Percentiles rank a stretch among this genome's conserved stretches.
Conservation (phyloP, 1,284 basidiomycete species). For the Cutaneotrichosporon dermatis region DNA sequence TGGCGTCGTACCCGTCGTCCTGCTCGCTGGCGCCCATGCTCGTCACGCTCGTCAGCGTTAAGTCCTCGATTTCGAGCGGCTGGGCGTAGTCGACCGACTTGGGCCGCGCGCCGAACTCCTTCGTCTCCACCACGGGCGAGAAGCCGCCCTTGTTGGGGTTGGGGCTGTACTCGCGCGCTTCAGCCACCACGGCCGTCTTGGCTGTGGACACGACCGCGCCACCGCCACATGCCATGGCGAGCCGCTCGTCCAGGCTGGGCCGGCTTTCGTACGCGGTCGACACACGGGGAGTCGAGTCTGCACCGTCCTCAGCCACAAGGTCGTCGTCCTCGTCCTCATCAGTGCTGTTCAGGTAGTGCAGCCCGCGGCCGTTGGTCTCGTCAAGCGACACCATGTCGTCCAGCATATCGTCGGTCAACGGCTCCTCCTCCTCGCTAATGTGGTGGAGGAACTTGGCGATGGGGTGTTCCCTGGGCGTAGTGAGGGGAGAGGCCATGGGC, state of each 20-base stretch:
- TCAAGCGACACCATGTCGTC: slow-evolving; percentile 18
- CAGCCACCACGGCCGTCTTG: background rate
- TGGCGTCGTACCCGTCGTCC: slow-evolving; percentile 9
- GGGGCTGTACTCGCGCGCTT: background rate
- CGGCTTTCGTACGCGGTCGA: background rate
- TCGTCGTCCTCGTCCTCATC: slow-evolving; percentile 14
- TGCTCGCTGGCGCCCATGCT: background rate
- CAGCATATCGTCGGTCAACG: slow-evolving; percentile 17
- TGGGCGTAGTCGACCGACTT: slow-evolving; percentile 13
- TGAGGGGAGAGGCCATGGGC: too few species aligned
- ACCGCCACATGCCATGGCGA: slow-evolving; percentile 3
- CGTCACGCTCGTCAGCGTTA: slow-evolving; percentile 5
- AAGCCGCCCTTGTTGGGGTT: background rate
- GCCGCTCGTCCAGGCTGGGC: slow-evolving; percentile 13
- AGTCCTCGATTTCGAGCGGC: slow-evolving; percentile 16
- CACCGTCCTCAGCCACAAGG: slow-evolving; percentile 3
- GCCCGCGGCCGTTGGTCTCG: background rate
- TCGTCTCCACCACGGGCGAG: background rate
- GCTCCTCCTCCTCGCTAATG: slow-evolving; percentile 23
- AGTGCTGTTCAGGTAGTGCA: slow-evolving; percentile 1
- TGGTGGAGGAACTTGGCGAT: slow-evolving; percentile 14
- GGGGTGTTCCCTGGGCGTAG: background rate
- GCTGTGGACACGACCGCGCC: slow-evolving; percentile 1
- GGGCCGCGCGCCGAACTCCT: slow-evolving; percentile 4
- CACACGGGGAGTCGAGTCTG: slow-evolving; percentile 1